Conservation (phyloP, 805 yeast species). For the Yamadazyma ubonensis region DNA sequence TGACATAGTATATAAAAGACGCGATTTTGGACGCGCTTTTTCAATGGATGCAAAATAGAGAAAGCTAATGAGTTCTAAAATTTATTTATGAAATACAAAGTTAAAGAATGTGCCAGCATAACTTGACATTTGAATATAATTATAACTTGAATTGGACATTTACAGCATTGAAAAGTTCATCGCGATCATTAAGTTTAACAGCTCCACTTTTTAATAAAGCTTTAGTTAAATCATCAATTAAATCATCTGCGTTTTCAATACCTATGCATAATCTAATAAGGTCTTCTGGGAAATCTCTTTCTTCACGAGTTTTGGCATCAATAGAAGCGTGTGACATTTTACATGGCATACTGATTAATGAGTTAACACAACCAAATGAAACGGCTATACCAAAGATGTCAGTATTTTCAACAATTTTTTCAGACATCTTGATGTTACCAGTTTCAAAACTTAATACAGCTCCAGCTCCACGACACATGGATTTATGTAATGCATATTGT, state of each 20-base stretch:
- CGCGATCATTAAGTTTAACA: conserved; percentile 38
- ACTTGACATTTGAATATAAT: conserved; percentile 1
- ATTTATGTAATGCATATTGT: conserved; percentile 73
- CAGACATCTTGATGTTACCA: conserved; percentile 64
- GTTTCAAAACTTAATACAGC: conserved; percentile 90
- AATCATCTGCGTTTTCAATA: conserved; percentile 77
- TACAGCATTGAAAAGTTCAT: conserved; percentile 41
- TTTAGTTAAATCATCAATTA: conserved; percentile 72
- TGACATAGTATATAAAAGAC: conserved; percentile 10
- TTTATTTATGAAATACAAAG: too few relatives aligned
- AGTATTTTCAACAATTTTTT: conserved; percentile 71
- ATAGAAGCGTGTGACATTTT: conserved; percentile 97
- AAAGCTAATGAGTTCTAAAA: too few relatives aligned
- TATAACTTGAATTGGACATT: conserved; percentile 27
- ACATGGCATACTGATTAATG: conserved; percentile 91
- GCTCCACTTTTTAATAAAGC: conserved; percentile 72
- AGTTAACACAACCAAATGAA: conserved; percentile 91
- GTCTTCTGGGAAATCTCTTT: conserved; percentile 91
- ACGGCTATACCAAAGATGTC: conserved; percentile 86
- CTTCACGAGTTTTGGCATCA: conserved; percentile 80
- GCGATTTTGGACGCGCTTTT: conserved; percentile 5
- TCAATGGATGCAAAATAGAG: neutral
- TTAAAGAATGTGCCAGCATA: too few relatives aligned
- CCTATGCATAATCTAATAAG: conserved; percentile 88
- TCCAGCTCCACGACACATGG: conserved; percentile 81